Conservation (phyloP, 768 basidiomycete genomes). For the Rhizopogon vulgaris region DNA sequence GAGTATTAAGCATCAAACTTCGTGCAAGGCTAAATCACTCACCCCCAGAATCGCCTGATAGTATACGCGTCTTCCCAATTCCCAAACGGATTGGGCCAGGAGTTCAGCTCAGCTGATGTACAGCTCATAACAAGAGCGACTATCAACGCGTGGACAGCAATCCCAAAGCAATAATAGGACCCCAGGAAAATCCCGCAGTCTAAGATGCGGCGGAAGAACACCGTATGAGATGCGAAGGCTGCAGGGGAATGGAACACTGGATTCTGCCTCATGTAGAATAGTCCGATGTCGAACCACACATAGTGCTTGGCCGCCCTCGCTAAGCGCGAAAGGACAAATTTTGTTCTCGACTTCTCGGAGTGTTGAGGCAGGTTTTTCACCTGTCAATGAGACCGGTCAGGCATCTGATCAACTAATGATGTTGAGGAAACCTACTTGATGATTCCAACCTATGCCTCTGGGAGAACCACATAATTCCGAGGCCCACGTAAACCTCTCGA, state of each 20-base stretch:
- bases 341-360: slow-evolving; percentile 10
- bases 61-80: slow-evolving; percentile 28
- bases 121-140: slow-evolving; percentile 8
- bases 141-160: background rate
- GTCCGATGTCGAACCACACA: slow-evolving; percentile 10
- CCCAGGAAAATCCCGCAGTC: background rate
- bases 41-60: slow-evolving; percentile 37
- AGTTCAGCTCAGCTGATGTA: slow-evolving; percentile 19
- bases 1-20: background rate
- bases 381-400: background rate
- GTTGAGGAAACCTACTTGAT: slow-evolving; percentile 18
- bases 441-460: slow-evolving; percentile 32
- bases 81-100: slow-evolving; percentile 36
- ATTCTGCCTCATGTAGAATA: slow-evolving; percentile 6
- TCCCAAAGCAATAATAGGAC: background rate
- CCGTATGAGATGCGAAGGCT: slow-evolving; percentile 2
- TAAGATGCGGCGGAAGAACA: background rate
- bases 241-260: slow-evolving; percentile 5
- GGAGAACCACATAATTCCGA: slow-evolving; percentile 24
- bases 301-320: slow-evolving; percentile 5
- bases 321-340: slow-evolving; percentile 19
- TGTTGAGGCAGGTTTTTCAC: slow-evolving; percentile 6
- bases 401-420: slow-evolving; percentile 6
- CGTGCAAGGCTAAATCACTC: slow-evolving; percentile 9
- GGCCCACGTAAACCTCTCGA: slow-evolving; percentile 24